A percentile compares a stretch with the other conserved stretches of the same genome.
Evolutionary conservation across 2,329 filamentous ascomycete genomes (phyloP).

Genomic region (Aspergillus sp.): DNA sequence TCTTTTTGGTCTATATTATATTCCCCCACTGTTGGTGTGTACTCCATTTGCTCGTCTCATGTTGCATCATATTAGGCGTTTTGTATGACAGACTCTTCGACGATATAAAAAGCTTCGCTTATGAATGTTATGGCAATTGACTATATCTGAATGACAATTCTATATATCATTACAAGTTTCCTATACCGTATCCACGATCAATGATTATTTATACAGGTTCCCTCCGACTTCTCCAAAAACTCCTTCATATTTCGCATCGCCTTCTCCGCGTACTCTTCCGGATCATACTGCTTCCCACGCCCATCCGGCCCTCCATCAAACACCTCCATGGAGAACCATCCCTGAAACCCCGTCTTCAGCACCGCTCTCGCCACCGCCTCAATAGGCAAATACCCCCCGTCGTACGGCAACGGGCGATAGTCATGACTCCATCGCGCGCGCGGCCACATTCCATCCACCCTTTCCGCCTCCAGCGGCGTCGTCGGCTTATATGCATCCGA

Average conservation of each 20-base stretch:
- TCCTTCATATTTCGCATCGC: constrained; percentile 52
- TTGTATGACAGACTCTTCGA: not conserved
- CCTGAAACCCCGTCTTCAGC: constrained; percentile 64
- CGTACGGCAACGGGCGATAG: constrained; percentile 66
- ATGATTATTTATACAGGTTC: not conserved
- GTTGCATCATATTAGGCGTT: constrained; percentile 4
- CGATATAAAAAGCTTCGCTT: not conserved
- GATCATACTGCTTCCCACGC: constrained; percentile 51
- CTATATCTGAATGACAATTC: not conserved
- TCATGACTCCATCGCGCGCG: constrained; percentile 70
- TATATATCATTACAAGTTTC: constrained; percentile 8
- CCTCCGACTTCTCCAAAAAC: constrained; percentile 43
- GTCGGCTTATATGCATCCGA: constrained; percentile 69
- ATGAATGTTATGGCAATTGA: not conserved
- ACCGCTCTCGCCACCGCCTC: constrained; percentile 65
- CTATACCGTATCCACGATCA: not conserved
- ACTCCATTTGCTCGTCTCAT: not conserved
- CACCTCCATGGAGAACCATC: constrained; percentile 69
- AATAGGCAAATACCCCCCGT: constrained; percentile 70
- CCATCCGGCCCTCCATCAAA: constrained; percentile 63
- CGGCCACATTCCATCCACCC: constrained; percentile 57
- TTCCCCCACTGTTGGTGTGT: not conserved
- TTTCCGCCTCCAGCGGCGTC: constrained; percentile 54
- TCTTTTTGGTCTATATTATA: constrained; percentile 10
- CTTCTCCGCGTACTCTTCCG: constrained; percentile 51